Evolutionary conservation across 495 filamentous ascomycete species (phyloP), one percentile per base, ranked within the genome.

Genomic region (Tuber borchii): DNA sequence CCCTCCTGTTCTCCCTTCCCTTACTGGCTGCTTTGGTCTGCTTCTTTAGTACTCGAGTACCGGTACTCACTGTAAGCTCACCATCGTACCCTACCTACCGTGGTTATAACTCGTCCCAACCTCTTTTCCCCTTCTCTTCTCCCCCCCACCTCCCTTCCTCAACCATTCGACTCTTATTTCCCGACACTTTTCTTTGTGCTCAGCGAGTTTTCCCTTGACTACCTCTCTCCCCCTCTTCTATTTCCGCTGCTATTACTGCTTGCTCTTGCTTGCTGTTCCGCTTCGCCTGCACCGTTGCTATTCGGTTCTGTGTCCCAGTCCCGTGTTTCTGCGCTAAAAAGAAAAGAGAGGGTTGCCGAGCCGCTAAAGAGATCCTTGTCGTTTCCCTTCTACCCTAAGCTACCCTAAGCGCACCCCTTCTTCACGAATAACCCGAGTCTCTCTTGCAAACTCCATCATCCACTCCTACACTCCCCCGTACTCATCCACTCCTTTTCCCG

Each of bases 351-450:
- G 76, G 70, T 70, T 79, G 74, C 73, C 77, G 70, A 79, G 78
- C 79, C 78, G 51, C 78, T 61, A 75, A 71, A 71, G 56, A 44
- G 26, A 79, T 79, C 78, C 78, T 69, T 79, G 78, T 72, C 78
- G 68, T 76, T 46, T 70, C 70, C 72, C 42, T 79, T 79, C 77
- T 72, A 79, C 76, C 77, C 69, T 74, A 78, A 72, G 78, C 77
- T 72, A 79, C 76, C 77, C 69, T 74, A 78, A 72, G 78, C 78
- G 78, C 78, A 78, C 72, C 78, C 78, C 78, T 79, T 79, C 77
- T 40, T 51, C 51, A 79, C 76, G 78, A 76, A 78, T 74, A 78
- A 79, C 76, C 78, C 73, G 76, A 79, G 77, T 79, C 73, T 71
- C 69, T 69, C 76, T 68, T 65, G 34, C 69, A 71, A 51, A 61